phyloP scores from a whole-genome alignment of 2,329 filamentous ascomycete genomes.

The Fusarium coicis region DNA sequence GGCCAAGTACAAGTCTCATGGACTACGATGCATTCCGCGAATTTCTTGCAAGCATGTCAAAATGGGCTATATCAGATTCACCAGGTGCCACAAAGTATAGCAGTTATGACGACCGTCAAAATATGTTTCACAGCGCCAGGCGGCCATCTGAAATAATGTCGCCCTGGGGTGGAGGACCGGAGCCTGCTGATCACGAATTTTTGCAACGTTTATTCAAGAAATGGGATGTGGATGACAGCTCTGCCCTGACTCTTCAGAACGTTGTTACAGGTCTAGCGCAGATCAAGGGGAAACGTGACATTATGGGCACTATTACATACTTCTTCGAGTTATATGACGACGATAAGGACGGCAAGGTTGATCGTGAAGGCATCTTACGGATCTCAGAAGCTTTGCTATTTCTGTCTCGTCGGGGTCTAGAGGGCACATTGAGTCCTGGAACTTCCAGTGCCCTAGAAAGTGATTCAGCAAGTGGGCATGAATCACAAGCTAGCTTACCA shows the following conservation, averaged over 20 bases:
- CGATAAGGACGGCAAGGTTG: constrained; percentile 87
- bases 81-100: constrained; percentile 65
- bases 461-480: constrained; percentile 43
- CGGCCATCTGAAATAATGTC: constrained; percentile 57
- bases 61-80: constrained; percentile 92
- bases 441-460: constrained; percentile 65
- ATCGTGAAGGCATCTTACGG: constrained; percentile 91
- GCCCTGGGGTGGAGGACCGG: constrained; percentile 66
- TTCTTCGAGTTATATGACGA: constrained; percentile 99
- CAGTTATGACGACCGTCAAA: constrained; percentile 62
- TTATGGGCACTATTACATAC: constrained; percentile 97
- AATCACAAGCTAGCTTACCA: constrained; percentile 53
- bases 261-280: constrained; percentile 90
- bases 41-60: constrained; percentile 88
- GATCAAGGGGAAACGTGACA: constrained; percentile 93
- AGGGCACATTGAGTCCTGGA: constrained; percentile 76
- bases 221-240: constrained; percentile 84
- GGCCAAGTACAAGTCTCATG: constrained; percentile 92
- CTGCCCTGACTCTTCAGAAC: constrained; percentile 86
- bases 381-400: constrained; percentile 96
- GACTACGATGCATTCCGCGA: constrained; percentile 97
- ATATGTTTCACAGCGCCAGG: constrained; percentile 69
- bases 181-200: constrained; percentile 94
- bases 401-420: constrained; percentile 86
- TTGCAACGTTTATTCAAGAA: constrained; percentile 86